phyloP scores from a whole-genome alignment of 768 basidiomycete species.

The Serendipita vermifera region DNA sequence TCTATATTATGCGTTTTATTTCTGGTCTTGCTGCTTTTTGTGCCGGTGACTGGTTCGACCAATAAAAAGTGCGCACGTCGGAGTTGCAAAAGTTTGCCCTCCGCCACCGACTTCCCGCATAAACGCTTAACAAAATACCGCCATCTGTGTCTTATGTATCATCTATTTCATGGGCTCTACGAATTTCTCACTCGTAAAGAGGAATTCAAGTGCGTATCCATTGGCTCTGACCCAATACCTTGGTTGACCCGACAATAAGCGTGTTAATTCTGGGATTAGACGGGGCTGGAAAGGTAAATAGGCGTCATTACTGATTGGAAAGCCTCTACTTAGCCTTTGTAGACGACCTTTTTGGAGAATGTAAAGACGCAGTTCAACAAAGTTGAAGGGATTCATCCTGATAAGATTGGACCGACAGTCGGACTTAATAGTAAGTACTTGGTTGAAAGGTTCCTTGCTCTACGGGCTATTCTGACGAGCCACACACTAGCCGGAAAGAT shows the following conservation, averaged over 20 bases:
- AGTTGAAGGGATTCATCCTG: conserved; percentile 72
- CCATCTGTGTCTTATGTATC: too few species aligned
- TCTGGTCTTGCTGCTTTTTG: too few species aligned
- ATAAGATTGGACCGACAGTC: conserved; percentile 92
- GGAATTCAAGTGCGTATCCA: conserved; percentile 23
- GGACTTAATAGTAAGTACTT: conserved; percentile 82
- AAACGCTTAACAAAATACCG: too few species aligned
- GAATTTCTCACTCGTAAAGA: conserved; percentile 70
- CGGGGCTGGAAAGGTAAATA: conserved; percentile 82
- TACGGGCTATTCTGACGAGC: too few species aligned
- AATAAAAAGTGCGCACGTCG: too few species aligned
- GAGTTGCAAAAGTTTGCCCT: too few species aligned
- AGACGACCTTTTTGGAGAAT: conserved; percentile 74
- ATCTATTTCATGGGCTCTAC: conserved; percentile 83
- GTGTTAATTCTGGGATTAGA: conserved; percentile 34
- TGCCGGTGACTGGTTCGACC: too few species aligned
- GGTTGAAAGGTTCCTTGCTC: neutral
- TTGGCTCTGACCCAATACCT: neutral
- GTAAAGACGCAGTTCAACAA: conserved; percentile 89
- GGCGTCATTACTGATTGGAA: conserved; percentile 13
- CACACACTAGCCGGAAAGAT: conserved; percentile 69
- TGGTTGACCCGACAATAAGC: conserved; percentile 9
- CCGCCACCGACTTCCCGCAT: too few species aligned
- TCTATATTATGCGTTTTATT: too few species aligned
- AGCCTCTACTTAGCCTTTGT: neutral